Conservation (phyloP, 2,329 filamentous ascomycete genomes). For the Pestalotiopsis sp. region DNA sequence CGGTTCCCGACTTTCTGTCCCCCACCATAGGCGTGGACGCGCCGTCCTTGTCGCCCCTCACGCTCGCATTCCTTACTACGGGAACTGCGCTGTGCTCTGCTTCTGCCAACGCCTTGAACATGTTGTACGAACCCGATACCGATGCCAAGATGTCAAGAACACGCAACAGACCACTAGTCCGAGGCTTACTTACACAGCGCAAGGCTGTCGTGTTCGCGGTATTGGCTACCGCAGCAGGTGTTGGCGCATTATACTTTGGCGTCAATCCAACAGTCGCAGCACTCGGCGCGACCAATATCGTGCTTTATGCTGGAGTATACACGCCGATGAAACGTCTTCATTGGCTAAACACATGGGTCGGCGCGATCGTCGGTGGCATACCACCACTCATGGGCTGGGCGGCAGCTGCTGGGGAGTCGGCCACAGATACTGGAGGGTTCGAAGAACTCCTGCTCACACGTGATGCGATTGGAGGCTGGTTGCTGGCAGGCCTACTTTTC, state of each 20-base stretch:
- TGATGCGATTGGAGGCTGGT: constrained; percentile 79
- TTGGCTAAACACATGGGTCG: constrained; percentile 91
- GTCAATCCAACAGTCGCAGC: constrained; percentile 93
- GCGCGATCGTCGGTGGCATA: constrained; percentile 88
- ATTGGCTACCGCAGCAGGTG: constrained; percentile 69
- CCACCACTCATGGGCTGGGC: constrained; percentile 98
- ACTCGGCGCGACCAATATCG: constrained; percentile 82
- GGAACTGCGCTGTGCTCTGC: constrained; percentile 90
- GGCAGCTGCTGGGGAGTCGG: constrained; percentile 86
- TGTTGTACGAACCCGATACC: constrained; percentile 90
- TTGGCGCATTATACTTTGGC: constrained; percentile 77
- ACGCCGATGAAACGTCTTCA: constrained; percentile 89
- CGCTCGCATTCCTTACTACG: constrained; percentile 86
- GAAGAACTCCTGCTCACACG: constrained; percentile 72
- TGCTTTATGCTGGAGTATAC: constrained; percentile 88
- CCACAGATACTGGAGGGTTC: constrained; percentile 75
- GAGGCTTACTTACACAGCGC: constrained; percentile 72
- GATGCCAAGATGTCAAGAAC: constrained; percentile 95
- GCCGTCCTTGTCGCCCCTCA: constrained; percentile 86
- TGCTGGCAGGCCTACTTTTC: constrained; percentile 81
- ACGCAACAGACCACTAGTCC: constrained; percentile 83
- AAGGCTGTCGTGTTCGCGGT: constrained; percentile 79
- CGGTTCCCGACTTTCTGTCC: constrained; percentile 82
- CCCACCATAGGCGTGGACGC: constrained; percentile 62
- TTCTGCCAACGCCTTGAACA: constrained; percentile 92